Conservation (phyloP, 768 basidiomycete species). For the Hydnomerulius pinastri region DNA sequence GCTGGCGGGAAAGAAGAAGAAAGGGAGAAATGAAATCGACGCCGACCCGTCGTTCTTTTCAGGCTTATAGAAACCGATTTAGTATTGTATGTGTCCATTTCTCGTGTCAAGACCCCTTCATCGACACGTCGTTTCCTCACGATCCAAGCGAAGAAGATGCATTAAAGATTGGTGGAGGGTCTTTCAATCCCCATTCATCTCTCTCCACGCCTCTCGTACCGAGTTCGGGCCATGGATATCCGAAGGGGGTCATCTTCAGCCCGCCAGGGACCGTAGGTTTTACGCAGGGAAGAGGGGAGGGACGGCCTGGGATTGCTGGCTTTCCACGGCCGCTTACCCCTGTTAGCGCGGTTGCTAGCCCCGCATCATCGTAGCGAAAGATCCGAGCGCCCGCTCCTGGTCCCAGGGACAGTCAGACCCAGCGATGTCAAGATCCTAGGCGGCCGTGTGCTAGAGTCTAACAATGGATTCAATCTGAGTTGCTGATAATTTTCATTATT, state of each 20-base stretch:
- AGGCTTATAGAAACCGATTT: conserved; percentile 46
- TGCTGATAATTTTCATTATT: too few relatives aligned
- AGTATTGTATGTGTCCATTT: not conserved
- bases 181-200: not conserved
- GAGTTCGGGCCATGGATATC: conserved; percentile 13
- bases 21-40: conserved; percentile 59
- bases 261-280: conserved; percentile 9
- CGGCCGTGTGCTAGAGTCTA: conserved; percentile 4
- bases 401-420: not conserved
- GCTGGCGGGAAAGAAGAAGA: conserved; percentile 51
- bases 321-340: conserved; percentile 34
- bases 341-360: conserved; percentile 18
- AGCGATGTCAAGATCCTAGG: not conserved
- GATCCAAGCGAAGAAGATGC: conserved; percentile 13
- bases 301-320: conserved; percentile 16
- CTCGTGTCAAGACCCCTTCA: too few relatives aligned
- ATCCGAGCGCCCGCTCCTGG: conserved; percentile 9
- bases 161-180: too few relatives aligned
- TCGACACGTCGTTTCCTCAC: too few relatives aligned
- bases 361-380: conserved; percentile 28
- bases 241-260: conserved; percentile 11
- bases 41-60: conserved; percentile 68
- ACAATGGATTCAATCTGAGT: too few relatives aligned
- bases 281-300: conserved; percentile 15
- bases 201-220: not conserved